Evolutionary conservation across 345 rosid genomes (phyloP).

Genomic region (Arabidopsis arenosa): DNA sequence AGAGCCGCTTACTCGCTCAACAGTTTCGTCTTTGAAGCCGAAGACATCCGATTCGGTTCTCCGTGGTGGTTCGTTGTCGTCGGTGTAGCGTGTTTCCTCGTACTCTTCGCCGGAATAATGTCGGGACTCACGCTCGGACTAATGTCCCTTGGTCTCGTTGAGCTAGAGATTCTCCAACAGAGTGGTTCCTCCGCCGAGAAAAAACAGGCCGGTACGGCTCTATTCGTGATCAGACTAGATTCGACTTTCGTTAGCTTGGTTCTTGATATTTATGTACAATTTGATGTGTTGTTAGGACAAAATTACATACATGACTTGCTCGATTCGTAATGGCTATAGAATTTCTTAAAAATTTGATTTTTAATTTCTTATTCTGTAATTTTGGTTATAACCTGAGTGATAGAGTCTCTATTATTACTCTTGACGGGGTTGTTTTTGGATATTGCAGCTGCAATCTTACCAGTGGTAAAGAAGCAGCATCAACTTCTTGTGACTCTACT

Average conservation of each 20-base stretch:
- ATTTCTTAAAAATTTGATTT: not conserved
- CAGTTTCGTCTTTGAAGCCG: slow-evolving; percentile 57
- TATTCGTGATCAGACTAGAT: not conserved
- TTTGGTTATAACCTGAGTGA: not conserved
- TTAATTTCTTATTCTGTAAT: not conserved
- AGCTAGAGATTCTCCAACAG: slow-evolving; percentile 69
- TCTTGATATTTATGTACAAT: not conserved
- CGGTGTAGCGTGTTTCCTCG: slow-evolving; percentile 70
- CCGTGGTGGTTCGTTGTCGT: slow-evolving; percentile 68
- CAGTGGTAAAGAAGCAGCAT: slow-evolving; percentile 82
- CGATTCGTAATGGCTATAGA: slow-evolving; percentile 3
- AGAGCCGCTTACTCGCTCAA: slow-evolving; percentile 42
- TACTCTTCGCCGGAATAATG: slow-evolving; percentile 80
- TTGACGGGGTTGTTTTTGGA: slow-evolving; percentile 1
- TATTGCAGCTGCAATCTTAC: slow-evolving; percentile 66
- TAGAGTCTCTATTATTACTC: not conserved
- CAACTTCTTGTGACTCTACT: slow-evolving; percentile 84
- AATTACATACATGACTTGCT: slow-evolving; percentile 1
- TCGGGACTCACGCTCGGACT: slow-evolving; percentile 78
- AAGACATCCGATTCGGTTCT: slow-evolving; percentile 62
- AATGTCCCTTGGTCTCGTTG: slow-evolving; percentile 77
- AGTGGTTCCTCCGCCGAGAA: slow-evolving; percentile 67
- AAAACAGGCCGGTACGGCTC: slow-evolving; percentile 61
- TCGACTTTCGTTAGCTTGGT: slow-evolving; percentile 6
- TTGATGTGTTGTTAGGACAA: not conserved